phyloP scores from a whole-genome alignment of 257 asterid species.

The Henckelia pumila region DNA sequence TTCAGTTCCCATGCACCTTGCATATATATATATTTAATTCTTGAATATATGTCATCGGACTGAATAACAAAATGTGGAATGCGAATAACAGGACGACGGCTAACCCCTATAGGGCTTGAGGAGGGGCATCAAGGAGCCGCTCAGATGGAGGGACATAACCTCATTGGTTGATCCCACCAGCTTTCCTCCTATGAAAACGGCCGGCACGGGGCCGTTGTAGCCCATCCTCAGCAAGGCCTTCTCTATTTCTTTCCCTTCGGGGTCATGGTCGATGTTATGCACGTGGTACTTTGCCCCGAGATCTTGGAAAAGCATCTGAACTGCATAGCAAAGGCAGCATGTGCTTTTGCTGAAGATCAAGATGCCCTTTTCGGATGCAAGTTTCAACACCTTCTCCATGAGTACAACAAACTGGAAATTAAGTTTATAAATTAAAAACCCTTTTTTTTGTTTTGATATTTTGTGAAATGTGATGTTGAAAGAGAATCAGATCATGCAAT shows the following conservation, averaged over 20 bases:
- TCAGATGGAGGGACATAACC: conserved; percentile 80
- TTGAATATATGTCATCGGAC: too few relatives aligned
- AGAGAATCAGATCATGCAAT: background rate
- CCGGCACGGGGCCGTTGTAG: conserved; percentile 50
- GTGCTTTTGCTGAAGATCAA: conserved; percentile 68
- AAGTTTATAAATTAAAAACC: too few relatives aligned
- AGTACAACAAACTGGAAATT: background rate
- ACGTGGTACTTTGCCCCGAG: conserved; percentile 43
- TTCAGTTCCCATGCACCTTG: too few relatives aligned
- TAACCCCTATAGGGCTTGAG: conserved; percentile 34
- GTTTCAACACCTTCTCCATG: conserved; percentile 45
- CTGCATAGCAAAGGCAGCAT: conserved; percentile 75
- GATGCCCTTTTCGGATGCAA: conserved; percentile 57
- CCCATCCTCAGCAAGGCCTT: conserved; percentile 50
- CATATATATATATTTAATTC: too few relatives aligned
- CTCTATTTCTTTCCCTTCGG: conserved; percentile 64
- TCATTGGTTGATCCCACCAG: conserved; percentile 73
- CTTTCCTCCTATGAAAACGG: conserved; percentile 58
- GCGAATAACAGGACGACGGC: too few relatives aligned
- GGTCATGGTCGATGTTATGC: conserved; percentile 52
- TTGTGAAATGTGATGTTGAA: background rate
- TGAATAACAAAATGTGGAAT: too few relatives aligned
- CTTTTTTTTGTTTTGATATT: background rate
- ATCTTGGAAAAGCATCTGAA: conserved; percentile 51
- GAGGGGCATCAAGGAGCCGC: conserved; percentile 54